A percentile compares a stretch with the other conserved stretches of the same genome.
Evolutionary conservation across 1,139 yeast species (phyloP).

Genomic region (Blastobotrys persicus): DNA sequence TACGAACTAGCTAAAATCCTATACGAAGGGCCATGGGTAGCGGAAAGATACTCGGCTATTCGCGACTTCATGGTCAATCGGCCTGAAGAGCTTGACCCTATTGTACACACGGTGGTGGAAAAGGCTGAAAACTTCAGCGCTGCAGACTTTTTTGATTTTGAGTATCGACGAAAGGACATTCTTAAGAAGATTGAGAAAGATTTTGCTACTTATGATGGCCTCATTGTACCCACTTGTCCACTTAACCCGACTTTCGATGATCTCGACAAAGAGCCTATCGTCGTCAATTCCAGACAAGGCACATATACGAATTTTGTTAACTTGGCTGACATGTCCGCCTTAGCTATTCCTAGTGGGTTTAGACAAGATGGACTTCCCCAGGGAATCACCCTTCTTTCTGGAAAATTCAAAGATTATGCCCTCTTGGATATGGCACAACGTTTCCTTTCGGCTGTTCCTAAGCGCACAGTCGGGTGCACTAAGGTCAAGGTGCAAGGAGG

Average conservation of each 20-base stretch:
- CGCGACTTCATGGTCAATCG: conserved; percentile 68
- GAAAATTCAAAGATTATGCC: conserved; percentile 84
- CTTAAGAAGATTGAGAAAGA: conserved; percentile 59
- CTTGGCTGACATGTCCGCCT: conserved; percentile 87
- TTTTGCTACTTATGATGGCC: conserved; percentile 62
- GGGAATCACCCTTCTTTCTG: conserved; percentile 82
- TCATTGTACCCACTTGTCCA: conserved; percentile 92
- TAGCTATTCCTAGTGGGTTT: conserved; percentile 90
- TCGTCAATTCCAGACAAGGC: conserved; percentile 84
- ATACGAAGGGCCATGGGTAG: conserved; percentile 99
- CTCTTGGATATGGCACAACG: conserved; percentile 76
- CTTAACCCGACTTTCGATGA: conserved; percentile 77
- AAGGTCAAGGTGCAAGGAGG: conserved; percentile 32
- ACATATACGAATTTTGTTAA: conserved; percentile 96
- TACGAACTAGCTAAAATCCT: conserved; percentile 81
- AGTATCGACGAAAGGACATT: conserved; percentile 76
- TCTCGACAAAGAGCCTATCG: conserved; percentile 73
- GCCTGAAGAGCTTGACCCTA: conserved; percentile 74
- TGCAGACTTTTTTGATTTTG: conserved; percentile 77
- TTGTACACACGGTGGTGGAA: conserved; percentile 70
- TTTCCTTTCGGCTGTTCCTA: conserved; percentile 53
- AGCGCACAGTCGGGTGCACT: conserved; percentile 50
- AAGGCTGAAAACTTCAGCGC: conserved; percentile 79
- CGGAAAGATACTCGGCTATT: conserved; percentile 85
- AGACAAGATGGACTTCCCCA: conserved; percentile 80